Evolutionary conservation across 2,329 filamentous ascomycete genomes (phyloP).

Genomic region (Penicillium vulpinum): DNA sequence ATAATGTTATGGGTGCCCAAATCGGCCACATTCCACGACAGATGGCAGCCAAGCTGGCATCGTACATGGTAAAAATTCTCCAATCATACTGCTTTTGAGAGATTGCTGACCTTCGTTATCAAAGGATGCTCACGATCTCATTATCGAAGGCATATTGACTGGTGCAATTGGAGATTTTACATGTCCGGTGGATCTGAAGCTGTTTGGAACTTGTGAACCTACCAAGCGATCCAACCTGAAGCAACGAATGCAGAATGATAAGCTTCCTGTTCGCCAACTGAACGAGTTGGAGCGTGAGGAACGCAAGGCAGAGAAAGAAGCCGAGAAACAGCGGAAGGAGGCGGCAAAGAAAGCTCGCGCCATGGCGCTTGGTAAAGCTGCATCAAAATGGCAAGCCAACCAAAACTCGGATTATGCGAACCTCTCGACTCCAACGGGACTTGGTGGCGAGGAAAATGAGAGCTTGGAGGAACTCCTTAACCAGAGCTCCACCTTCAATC

Average conservation of each 20-base stretch:
- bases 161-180: constrained; percentile 68
- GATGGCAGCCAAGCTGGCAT: constrained; percentile 69
- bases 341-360: constrained; percentile 35
- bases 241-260: constrained; percentile 62
- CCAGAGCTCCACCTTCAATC: constrained; percentile 66
- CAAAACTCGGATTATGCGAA: constrained; percentile 37
- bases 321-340: constrained; percentile 50
- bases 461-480: constrained; percentile 65
- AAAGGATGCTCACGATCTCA: constrained; percentile 58
- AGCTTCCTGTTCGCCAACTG: constrained; percentile 57
- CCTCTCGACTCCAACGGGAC: constrained; percentile 34
- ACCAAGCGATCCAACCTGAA: constrained; percentile 57
- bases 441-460: constrained; percentile 30
- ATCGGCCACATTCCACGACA: constrained; percentile 75
- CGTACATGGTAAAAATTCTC: constrained; percentile 61
- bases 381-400: constrained; percentile 26
- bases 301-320: constrained; percentile 47
- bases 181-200: constrained; percentile 67
- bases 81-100: neutral
- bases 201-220: constrained; percentile 68
- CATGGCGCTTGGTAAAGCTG: constrained; percentile 27
- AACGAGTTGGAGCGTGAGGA: constrained; percentile 58
- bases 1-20: constrained; percentile 72
- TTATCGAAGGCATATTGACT: constrained; percentile 68
- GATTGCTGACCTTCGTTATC: constrained; percentile 15